Conservation (phyloP, 306 rosid genomes). For the Adenanthera pavonina region DNA sequence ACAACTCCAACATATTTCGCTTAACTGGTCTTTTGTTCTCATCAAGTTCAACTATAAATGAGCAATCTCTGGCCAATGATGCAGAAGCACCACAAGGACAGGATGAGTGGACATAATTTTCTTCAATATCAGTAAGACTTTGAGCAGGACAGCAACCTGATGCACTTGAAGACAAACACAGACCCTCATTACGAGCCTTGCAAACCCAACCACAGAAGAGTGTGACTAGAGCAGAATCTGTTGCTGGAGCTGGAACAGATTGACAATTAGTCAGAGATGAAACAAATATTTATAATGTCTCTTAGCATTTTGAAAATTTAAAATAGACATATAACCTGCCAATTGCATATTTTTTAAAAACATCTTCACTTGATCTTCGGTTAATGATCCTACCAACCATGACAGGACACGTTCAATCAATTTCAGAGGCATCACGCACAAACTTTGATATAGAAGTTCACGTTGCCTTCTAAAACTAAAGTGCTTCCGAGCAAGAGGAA, state of each 20-base stretch:
- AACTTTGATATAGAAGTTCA: slow-evolving; percentile 86
- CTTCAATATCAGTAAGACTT: slow-evolving; percentile 65
- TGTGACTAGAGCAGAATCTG: slow-evolving; percentile 89
- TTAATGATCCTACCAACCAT: slow-evolving; percentile 84
- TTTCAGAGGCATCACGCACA: slow-evolving; percentile 97
- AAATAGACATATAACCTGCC: slow-evolving; percentile 75
- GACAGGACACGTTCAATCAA: slow-evolving; percentile 93
- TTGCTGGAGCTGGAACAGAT: slow-evolving; percentile 79
- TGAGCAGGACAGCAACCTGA: slow-evolving; percentile 80
- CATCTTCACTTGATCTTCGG: slow-evolving; percentile 76
- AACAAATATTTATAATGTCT: slow-evolving; percentile 9
- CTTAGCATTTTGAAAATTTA: slow-evolving; percentile 35
- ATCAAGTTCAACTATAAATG: slow-evolving; percentile 55
- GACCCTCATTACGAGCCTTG: slow-evolving; percentile 90
- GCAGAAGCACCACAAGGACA: slow-evolving; percentile 71
- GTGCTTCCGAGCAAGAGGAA: slow-evolving; percentile 95
- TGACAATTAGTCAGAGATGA: slow-evolving; percentile 50
- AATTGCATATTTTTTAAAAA: slow-evolving; percentile 84
- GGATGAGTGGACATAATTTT: slow-evolving; percentile 52
- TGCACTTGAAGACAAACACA: slow-evolving; percentile 78
- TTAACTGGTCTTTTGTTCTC: slow-evolving; percentile 64
- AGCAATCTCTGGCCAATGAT: slow-evolving; percentile 59
- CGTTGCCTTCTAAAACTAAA: slow-evolving; percentile 88
- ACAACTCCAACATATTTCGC: slow-evolving; percentile 51
- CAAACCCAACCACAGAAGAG: slow-evolving; percentile 99